Conservation (phyloP, 2,329 filamentous ascomycete species). For the Colletotrichum gloeosporioides region DNA sequence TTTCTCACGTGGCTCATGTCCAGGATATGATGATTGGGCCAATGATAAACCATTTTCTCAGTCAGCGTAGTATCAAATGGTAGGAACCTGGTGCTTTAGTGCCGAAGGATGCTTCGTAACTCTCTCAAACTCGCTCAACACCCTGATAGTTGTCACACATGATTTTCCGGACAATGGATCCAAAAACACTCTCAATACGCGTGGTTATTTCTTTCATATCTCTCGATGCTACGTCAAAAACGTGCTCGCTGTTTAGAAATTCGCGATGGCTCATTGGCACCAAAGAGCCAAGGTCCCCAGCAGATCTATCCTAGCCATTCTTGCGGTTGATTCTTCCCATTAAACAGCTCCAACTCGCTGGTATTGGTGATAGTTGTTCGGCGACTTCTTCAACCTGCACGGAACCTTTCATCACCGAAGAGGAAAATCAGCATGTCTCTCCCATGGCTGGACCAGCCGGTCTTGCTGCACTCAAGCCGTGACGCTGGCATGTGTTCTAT, state of each 20-base stretch:
- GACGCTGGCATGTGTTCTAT: constrained; percentile 33
- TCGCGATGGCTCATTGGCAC: background rate
- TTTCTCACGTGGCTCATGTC: background rate
- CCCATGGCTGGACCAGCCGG: constrained; percentile 44
- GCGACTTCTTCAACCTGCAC: background rate
- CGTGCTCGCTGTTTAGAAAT: background rate
- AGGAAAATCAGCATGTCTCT: background rate
- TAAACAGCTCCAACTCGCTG: background rate
- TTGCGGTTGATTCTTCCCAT: background rate
- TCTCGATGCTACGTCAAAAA: background rate
- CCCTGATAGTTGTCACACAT: background rate
- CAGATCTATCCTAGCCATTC: background rate
- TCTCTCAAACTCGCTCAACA: constrained; percentile 11
- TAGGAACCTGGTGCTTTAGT: background rate
- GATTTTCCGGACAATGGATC: background rate
- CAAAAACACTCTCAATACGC: background rate
- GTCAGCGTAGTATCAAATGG: background rate
- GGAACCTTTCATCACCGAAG: background rate
- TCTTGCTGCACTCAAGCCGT: constrained; percentile 44
- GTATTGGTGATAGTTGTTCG: background rate
- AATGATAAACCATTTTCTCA: background rate
- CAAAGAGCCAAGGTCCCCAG: background rate
- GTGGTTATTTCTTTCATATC: background rate
- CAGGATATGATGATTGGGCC: background rate
- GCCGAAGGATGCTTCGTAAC: background rate